These are phyloP conservation scores for Blakeslea trispora DNA, from an alignment of 371 early-diverging fungal species.

Conservation along the genomic window DNA sequence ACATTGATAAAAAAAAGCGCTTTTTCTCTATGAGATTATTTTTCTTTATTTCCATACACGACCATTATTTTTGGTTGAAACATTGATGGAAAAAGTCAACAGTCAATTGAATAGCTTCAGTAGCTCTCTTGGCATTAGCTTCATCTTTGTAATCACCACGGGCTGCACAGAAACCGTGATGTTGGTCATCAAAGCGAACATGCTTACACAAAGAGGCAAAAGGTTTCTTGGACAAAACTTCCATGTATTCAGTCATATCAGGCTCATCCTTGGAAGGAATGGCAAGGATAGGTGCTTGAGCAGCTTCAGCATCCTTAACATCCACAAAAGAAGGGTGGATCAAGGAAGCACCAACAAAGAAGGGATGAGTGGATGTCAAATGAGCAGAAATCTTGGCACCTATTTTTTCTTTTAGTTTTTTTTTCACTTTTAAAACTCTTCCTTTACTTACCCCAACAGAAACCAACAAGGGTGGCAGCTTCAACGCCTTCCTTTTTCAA, in stretches of 20 bases:
- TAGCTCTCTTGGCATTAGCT: conserved; percentile 49
- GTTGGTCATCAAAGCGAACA: conserved; percentile 67
- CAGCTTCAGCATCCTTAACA: conserved; percentile 52
- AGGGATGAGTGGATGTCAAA: conserved; percentile 27
- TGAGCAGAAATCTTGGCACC: conserved; percentile 37
- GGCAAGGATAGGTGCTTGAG: conserved; percentile 58
- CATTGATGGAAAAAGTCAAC: conserved; percentile 50
- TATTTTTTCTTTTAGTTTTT: background rate
- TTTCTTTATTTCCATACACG: conserved; percentile 7
- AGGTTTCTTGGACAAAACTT: conserved; percentile 52
- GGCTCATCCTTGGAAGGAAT: conserved; percentile 69
- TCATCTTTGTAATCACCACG: conserved; percentile 63
- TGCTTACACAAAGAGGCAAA: conserved; percentile 56
- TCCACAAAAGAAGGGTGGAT: conserved; percentile 66
- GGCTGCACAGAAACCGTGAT: conserved; percentile 73
- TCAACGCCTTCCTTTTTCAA: conserved; percentile 45
- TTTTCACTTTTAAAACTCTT: conserved; percentile 40
- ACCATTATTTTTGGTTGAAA: conserved; percentile 9
- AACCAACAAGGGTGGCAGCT: conserved; percentile 57
- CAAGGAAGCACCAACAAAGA: conserved; percentile 53
- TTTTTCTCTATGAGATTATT: no score
- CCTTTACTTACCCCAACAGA: conserved; percentile 64
- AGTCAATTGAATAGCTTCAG: conserved; percentile 55
- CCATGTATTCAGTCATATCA: conserved; percentile 58
- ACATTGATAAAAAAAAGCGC: no score